Percentiles rank a stretch among this genome's conserved stretches.
Evolutionary conservation across 2,329 filamentous ascomycete species (phyloP).

Genomic region (Monosporascus sp.): DNA sequence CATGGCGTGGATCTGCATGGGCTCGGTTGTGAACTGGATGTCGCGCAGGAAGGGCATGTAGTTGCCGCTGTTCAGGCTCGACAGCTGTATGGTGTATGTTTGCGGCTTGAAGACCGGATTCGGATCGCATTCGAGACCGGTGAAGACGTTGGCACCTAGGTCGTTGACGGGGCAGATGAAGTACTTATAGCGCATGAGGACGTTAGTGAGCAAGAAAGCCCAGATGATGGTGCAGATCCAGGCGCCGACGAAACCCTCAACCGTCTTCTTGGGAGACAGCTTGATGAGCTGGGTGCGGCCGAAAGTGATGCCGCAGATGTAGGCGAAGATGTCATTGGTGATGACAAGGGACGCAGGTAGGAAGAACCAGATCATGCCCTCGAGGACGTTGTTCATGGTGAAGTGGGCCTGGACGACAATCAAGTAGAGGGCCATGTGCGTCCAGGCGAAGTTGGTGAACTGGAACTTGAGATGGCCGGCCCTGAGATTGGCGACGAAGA

Average conservation of each 20-base stretch:
- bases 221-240: conserved; percentile 94
- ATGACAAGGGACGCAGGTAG: conserved; percentile 91
- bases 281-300: conserved; percentile 96
- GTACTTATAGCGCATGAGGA: conserved; percentile 88
- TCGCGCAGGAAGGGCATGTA: conserved; percentile 51
- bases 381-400: conserved; percentile 99
- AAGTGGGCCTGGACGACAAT: conserved; percentile 98
- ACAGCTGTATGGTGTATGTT: conserved; percentile 42
- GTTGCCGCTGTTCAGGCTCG: background rate
- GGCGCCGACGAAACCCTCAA: conserved; percentile 92
- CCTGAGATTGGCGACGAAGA: conserved; percentile 92
- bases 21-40: conserved; percentile 67
- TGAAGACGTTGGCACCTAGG: conserved; percentile 87
- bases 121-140: conserved; percentile 79
- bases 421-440: conserved; percentile 96
- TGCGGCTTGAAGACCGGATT: conserved; percentile 85
- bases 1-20: conserved; percentile 91
- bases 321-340: conserved; percentile 98
- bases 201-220: conserved; percentile 72
- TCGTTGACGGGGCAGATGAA: conserved; percentile 98
- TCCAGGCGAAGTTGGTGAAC: conserved; percentile 99
- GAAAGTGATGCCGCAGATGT: conserved; percentile 95
- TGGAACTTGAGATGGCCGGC: conserved; percentile 97
- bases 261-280: conserved; percentile 97
- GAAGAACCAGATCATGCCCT: conserved; percentile 99